A percentile compares a stretch with the other conserved stretches of the same genome.
Evolutionary conservation across 169 alveolate genomes (phyloP).

Genomic region (Sarcocystis neurona): DNA sequence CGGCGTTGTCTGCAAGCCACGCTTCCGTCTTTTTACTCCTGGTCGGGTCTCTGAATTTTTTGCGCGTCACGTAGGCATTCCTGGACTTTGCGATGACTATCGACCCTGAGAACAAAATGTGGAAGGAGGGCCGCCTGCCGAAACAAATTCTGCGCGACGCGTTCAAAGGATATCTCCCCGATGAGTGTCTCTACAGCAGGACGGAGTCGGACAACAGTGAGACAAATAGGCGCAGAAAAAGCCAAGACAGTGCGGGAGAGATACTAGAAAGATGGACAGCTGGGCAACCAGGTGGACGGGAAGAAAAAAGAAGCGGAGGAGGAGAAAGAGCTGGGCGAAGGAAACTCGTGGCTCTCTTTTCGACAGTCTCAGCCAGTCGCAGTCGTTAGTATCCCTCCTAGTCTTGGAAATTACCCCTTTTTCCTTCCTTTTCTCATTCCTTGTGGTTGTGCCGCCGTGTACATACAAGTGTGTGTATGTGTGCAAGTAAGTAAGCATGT

Average conservation of each 20-base stretch:
- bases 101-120: conserved; percentile 74
- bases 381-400: too few relatives aligned
- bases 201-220: conserved; percentile 79
- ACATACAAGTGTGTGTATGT: too few relatives aligned
- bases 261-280: neutral
- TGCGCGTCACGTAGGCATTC: conserved; percentile 39
- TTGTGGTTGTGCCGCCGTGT: too few relatives aligned
- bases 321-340: too few relatives aligned
- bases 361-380: too few relatives aligned
- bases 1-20: neutral
- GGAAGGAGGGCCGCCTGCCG: conserved; percentile 66
- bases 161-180: conserved; percentile 79
- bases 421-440: too few relatives aligned
- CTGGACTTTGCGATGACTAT: conserved; percentile 74
- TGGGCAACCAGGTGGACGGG: neutral
- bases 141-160: conserved; percentile 83
- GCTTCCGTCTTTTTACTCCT: neutral
- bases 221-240: neutral
- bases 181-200: conserved; percentile 83
- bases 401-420: too few relatives aligned
- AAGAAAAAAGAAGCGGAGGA: neutral
- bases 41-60: neutral
- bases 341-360: too few relatives aligned
- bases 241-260: neutral
- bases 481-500: neutral